Percentiles rank a stretch among this genome's conserved stretches.
Conservation (phyloP, 2,329 filamentous ascomycete genomes). For the Cytospora mali region DNA sequence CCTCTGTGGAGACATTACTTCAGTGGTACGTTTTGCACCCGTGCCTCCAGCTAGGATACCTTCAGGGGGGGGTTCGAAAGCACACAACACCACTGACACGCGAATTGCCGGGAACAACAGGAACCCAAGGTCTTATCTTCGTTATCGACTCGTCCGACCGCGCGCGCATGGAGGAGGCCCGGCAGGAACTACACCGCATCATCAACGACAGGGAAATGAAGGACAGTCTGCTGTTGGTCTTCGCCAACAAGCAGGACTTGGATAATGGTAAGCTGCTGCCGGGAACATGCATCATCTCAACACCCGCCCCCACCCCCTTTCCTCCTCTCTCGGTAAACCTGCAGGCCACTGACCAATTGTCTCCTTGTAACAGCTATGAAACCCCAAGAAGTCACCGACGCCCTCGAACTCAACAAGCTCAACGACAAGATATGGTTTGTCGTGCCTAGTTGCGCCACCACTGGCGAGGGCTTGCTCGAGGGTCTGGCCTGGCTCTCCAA, state of each 20-base stretch:
- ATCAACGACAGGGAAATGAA: constrained; percentile 98
- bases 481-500: constrained; percentile 83
- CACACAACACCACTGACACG: constrained; percentile 13
- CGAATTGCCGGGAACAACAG: constrained; percentile 46
- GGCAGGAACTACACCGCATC: constrained; percentile 92
- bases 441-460: constrained; percentile 79
- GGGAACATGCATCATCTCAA: background rate
- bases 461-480: constrained; percentile 79
- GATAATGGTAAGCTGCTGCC: constrained; percentile 71
- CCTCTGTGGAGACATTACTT: constrained; percentile 98
- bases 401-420: constrained; percentile 73
- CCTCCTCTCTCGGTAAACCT: background rate
- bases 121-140: constrained; percentile 97
- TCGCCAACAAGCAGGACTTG: constrained; percentile 99
- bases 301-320: constrained; percentile 1
- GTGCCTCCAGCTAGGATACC: background rate
- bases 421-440: constrained; percentile 87
- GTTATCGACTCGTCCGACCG: constrained; percentile 96
- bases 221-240: constrained; percentile 89
- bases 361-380: constrained; percentile 64
- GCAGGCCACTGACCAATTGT: constrained; percentile 15
- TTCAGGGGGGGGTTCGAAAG: too few species aligned
- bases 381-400: constrained; percentile 77
- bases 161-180: constrained; percentile 87
- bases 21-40: constrained; percentile 57